Percentiles rank a stretch among this genome's conserved stretches.
These are phyloP conservation scores for Umbilicus rupestris DNA, from an alignment of 164 flowering plant genomes.

Conservation along the genomic window DNA sequence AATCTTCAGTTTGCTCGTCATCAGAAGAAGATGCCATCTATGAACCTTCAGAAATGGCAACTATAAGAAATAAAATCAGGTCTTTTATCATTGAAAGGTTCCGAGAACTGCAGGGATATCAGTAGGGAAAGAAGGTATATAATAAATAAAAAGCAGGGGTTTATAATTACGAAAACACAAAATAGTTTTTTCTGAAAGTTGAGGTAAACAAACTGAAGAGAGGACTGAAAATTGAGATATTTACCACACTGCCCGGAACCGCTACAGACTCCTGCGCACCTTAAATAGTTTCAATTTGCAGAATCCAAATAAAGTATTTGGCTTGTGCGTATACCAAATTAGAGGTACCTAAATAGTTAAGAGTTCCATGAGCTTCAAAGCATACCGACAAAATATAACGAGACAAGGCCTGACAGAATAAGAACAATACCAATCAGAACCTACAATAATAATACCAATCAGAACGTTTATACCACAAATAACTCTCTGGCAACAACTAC, in stretches of 20 bases:
- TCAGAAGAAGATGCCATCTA: slow-evolving; percentile 8
- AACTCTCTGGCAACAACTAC: too few species aligned
- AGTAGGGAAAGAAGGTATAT: too few species aligned
- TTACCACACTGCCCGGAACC: background rate
- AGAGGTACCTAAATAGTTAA: background rate
- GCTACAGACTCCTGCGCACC: background rate
- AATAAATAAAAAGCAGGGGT: too few species aligned
- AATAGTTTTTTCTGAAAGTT: background rate
- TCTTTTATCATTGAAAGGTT: background rate
- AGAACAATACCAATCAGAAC: too few species aligned
- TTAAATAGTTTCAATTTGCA: background rate
- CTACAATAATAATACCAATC: too few species aligned
- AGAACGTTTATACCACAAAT: too few species aligned
- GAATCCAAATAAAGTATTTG: too few species aligned
- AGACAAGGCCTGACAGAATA: too few species aligned
- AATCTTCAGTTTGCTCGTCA: slow-evolving; percentile 8
- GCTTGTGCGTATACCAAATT: background rate
- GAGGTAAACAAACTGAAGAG: background rate
- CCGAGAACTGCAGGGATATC: background rate
- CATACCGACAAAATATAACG: too few species aligned
- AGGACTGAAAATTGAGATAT: background rate
- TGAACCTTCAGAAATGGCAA: background rate
- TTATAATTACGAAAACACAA: too few species aligned
- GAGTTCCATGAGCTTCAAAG: background rate
- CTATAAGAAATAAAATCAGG: background rate